Evolutionary conservation across 305 asterid genomes (phyloP).

Genomic region (Fraxinus platypoda): DNA sequence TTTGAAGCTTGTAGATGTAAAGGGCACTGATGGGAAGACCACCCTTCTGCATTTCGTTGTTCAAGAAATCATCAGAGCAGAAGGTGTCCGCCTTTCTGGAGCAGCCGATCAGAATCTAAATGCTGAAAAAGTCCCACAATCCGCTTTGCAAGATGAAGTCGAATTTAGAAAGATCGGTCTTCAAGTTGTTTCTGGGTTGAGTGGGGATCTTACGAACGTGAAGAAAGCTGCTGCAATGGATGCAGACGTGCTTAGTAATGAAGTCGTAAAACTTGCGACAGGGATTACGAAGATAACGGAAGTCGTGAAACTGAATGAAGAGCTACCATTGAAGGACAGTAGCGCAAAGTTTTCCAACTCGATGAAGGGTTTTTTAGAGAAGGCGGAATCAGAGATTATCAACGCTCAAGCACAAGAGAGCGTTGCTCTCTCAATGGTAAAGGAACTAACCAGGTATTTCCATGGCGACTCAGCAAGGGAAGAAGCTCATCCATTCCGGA

Average conservation of each 20-base stretch:
- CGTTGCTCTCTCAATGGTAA: constrained; percentile 70
- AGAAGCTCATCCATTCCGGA: constrained; percentile 65
- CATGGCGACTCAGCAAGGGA: constrained; percentile 74
- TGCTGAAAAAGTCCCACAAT: constrained; percentile 32
- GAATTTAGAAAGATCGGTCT: constrained; percentile 62
- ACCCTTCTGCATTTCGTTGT: constrained; percentile 87
- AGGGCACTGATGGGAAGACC: constrained; percentile 78
- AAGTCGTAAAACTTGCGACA: constrained; percentile 49
- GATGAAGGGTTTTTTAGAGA: constrained; percentile 57
- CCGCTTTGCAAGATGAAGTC: constrained; percentile 50
- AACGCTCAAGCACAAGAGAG: constrained; percentile 61
- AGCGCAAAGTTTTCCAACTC: constrained; percentile 37
- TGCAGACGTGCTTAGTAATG: constrained; percentile 50
- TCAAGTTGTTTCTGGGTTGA: constrained; percentile 60
- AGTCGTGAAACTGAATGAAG: constrained; percentile 46
- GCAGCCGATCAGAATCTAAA: constrained; percentile 23
- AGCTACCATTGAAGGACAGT: constrained; percentile 28
- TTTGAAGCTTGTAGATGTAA: constrained; percentile 76
- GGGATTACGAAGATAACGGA: constrained; percentile 52
- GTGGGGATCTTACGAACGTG: constrained; percentile 76
- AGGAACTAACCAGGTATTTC: constrained; percentile 70
- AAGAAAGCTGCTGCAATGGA: constrained; percentile 85
- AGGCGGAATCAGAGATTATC: constrained; percentile 51
- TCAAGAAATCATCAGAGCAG: constrained; percentile 71
- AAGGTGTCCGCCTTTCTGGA: constrained; percentile 64